Conservation (phyloP, 345 rosid genomes). For the Ceriops zippeliana region DNA sequence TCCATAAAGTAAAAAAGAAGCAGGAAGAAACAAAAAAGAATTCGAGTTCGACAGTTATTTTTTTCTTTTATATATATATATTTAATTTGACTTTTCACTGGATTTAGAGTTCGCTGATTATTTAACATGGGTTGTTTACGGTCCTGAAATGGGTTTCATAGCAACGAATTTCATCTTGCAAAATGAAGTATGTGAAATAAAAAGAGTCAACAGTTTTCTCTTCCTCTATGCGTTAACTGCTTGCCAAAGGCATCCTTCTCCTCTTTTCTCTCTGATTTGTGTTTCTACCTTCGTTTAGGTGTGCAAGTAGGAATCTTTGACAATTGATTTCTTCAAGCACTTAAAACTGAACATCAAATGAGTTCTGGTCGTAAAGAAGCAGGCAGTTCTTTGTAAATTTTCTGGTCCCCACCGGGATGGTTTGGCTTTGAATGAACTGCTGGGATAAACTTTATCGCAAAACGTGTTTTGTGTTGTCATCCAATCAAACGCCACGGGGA, state of each 20-base stretch:
- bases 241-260: too few relatives aligned
- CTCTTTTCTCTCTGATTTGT: too few relatives aligned
- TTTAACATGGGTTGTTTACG: not conserved
- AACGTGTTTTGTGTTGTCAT: too few relatives aligned
- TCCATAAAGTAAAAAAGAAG: not conserved
- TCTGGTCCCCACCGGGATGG: too few relatives aligned
- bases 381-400: too few relatives aligned
- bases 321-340: not conserved
- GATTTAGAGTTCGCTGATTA: not conserved
- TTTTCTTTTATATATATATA: not conserved
- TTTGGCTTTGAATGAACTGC: too few relatives aligned
- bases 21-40: not conserved
- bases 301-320: too few relatives aligned
- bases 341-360: not conserved
- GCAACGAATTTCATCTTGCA: conserved; percentile 4
- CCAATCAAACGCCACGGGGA: too few relatives aligned
- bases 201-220: not conserved
- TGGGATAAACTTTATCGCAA: too few relatives aligned
- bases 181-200: not conserved
- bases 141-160: not conserved
- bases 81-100: not conserved
- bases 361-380: too few relatives aligned
- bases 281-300: too few relatives aligned
- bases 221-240: not conserved
- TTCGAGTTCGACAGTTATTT: not conserved